A percentile compares a stretch with the other conserved stretches of the same genome.
These are phyloP conservation scores for Phytomonas sp. DNA, from an alignment of 208 protist genomes.

Conservation along the genomic window DNA sequence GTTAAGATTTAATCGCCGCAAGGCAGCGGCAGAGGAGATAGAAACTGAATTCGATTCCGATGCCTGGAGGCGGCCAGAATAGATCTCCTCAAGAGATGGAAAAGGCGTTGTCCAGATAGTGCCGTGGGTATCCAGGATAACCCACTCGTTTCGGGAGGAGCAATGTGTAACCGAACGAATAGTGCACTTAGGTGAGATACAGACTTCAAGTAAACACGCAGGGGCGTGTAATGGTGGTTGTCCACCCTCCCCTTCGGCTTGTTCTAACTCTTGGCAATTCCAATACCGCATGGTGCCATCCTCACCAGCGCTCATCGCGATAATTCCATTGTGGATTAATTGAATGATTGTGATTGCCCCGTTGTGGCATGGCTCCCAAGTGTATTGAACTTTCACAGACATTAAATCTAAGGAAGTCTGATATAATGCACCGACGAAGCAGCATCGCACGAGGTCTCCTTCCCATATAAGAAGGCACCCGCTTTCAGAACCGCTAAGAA, in stretches of 20 bases:
- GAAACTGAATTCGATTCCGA: background rate
- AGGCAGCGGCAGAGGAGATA: background rate
- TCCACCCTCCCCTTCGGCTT: conserved; percentile 76
- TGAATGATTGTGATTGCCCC: conserved; percentile 86
- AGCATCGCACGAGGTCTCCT: conserved; percentile 92
- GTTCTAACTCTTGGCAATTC: conserved; percentile 86
- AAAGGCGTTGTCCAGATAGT: conserved; percentile 29
- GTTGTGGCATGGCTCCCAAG: conserved; percentile 58
- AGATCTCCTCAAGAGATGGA: conserved; percentile 16
- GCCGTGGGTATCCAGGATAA: conserved; percentile 81
- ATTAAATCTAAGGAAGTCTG: conserved; percentile 4
- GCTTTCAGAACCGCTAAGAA: conserved; percentile 91
- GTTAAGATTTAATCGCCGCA: conserved; percentile 66
- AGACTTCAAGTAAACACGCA: conserved; percentile 68
- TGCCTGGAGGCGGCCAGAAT: background rate
- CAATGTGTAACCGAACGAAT: conserved; percentile 69
- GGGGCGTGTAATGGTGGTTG: conserved; percentile 65
- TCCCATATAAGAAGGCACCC: conserved; percentile 97
- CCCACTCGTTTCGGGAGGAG: conserved; percentile 41
- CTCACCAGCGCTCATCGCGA: conserved; percentile 90
- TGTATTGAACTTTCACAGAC: background rate
- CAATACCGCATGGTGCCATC: conserved; percentile 96
- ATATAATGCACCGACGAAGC: conserved; percentile 54
- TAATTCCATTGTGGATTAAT: conserved; percentile 56
- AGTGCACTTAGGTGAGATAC: conserved; percentile 24